phyloP scores from a whole-genome alignment of 2,329 filamentous ascomycete species.

The Akanthomyces lecanii region DNA sequence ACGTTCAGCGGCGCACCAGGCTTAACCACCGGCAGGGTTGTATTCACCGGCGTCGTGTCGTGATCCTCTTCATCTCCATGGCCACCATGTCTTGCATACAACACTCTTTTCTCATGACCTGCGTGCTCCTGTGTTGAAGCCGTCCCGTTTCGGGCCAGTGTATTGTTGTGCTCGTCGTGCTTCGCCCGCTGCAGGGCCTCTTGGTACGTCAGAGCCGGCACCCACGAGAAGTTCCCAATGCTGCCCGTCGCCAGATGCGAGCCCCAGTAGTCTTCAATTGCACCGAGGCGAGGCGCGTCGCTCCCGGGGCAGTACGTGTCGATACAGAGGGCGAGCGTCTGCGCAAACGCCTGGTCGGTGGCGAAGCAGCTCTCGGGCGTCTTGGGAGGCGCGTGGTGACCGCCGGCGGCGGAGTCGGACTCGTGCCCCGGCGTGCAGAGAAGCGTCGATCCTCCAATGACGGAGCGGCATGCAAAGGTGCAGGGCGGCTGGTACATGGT shows the following conservation, averaged over 20 bases:
- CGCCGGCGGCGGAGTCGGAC: slow-evolving; percentile 23
- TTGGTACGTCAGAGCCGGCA: slow-evolving; percentile 27
- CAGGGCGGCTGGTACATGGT: slow-evolving; percentile 34
- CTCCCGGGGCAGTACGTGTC: slow-evolving; percentile 27
- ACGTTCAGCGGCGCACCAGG: slow-evolving; percentile 27
- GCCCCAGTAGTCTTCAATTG: slow-evolving; percentile 28
- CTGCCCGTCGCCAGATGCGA: slow-evolving; percentile 28
- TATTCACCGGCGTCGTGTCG: slow-evolving; percentile 16
- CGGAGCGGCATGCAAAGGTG: slow-evolving; percentile 32
- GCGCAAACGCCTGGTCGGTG: slow-evolving; percentile 27
- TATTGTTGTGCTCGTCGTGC: slow-evolving; percentile 21
- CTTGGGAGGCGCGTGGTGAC: slow-evolving; percentile 21
- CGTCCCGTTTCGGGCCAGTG: slow-evolving; percentile 1
- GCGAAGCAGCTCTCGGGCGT: slow-evolving; percentile 29
- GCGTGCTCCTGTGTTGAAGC: background rate
- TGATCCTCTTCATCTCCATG: slow-evolving; percentile 12
- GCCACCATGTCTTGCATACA: slow-evolving; percentile 18
- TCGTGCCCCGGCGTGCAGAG: slow-evolving; percentile 27
- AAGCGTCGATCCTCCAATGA: slow-evolving; percentile 26
- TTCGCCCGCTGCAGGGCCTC: slow-evolving; percentile 25
- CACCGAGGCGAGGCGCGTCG: slow-evolving; percentile 20
- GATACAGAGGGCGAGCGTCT: slow-evolving; percentile 33
- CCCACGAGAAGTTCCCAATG: slow-evolving; percentile 22
- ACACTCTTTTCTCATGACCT: slow-evolving; percentile 5
- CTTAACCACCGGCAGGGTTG: slow-evolving; percentile 24